Evolutionary conservation across 2,329 filamentous ascomycete genomes (phyloP), one percentile per base, ranked within the genome.

Genomic region (Neurospora sp.): DNA sequence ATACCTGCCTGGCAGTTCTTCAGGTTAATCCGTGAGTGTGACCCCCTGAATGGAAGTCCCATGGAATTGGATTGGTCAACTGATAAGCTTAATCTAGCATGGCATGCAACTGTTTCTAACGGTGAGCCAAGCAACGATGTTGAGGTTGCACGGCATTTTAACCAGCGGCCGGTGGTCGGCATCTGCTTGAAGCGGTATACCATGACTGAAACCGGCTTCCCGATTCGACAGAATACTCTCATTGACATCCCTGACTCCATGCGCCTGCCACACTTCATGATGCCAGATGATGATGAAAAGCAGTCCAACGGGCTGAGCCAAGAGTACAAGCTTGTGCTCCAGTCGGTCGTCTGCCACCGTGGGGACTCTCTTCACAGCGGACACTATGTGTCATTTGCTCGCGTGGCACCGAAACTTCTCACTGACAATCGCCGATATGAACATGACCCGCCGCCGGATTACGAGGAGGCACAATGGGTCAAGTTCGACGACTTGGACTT

Each of bases 1-100:
- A 97, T 98, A 83, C 95, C 95, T 43, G 96, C 96, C 1, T 98
- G 94, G 93, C 95, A 97, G 76, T 97, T 98, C 77, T 98, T 97
- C 81, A 93, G 92, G 76, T 83, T 98, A 36, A 93, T 97, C 75
- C 94, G 91, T 93, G 82, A 81, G 91, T 72, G 17, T 52, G 10
- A 33, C 8, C 6, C 10, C 52, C 28, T 10, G 52, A 36, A 62
- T 36, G 28, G 28, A 62, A 62, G 12, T 40, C 15, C 8, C 37
- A 84, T 75, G 68, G 69, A 66, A 66, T 33, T 46, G 11, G 28
- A n/a, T 68, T 17, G 10, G 52, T 62, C 70, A 19, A 23, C 70
- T 19, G 62, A 46, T 17, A 43, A 28, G 70, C n/a, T 23, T 38
- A 67, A 62, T 70, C 69, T 76, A 94, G 91, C 94, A 37, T 97